These are phyloP conservation scores for Microthlaspi erraticum DNA, from an alignment of 345 rosid species.

Conservation along the genomic window DNA sequence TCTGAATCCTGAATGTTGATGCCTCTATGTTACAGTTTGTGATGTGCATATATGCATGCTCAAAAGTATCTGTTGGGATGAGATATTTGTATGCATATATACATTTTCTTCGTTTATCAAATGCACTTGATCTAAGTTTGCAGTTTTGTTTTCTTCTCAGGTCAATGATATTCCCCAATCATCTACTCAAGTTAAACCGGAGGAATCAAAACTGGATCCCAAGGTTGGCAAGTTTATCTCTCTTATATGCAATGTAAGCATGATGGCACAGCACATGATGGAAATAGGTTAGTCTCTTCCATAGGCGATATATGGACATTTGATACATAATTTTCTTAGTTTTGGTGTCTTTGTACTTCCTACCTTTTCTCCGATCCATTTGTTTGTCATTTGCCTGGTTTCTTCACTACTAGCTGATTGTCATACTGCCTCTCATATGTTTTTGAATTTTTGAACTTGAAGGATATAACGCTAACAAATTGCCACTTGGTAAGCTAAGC, in stretches of 20 bases:
- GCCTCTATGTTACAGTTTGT: slow-evolving; percentile 1
- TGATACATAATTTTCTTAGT: slow-evolving; percentile 1
- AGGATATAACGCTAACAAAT: slow-evolving; percentile 80
- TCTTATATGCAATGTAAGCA: slow-evolving; percentile 82
- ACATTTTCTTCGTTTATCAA: no score
- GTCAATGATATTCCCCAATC: slow-evolving; percentile 46
- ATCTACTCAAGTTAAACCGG: slow-evolving; percentile 56
- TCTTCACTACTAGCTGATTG: slow-evolving; percentile 23
- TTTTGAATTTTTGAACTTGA: slow-evolving; percentile 35
- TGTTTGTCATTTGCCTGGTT: slow-evolving; percentile 1
- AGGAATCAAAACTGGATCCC: slow-evolving; percentile 69
- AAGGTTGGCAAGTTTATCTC: slow-evolving; percentile 77
- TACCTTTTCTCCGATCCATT: slow-evolving; percentile 1
- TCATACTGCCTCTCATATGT: slow-evolving; percentile 14
- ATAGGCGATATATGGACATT: background rate
- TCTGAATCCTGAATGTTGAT: background rate
- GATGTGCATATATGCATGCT: slow-evolving; percentile 16
- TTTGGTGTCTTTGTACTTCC: background rate
- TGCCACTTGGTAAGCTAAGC: slow-evolving; percentile 95
- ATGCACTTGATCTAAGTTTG: slow-evolving; percentile 24
- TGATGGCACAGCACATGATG: slow-evolving; percentile 95
- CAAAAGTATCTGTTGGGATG: slow-evolving; percentile 7
- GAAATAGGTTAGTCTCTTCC: slow-evolving; percentile 67
- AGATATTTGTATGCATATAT: no score
- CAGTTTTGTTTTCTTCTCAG: slow-evolving; percentile 45